Evolutionary conservation across 2,329 filamentous ascomycete species (phyloP).

Genomic region (Aspergillus awamori): DNA sequence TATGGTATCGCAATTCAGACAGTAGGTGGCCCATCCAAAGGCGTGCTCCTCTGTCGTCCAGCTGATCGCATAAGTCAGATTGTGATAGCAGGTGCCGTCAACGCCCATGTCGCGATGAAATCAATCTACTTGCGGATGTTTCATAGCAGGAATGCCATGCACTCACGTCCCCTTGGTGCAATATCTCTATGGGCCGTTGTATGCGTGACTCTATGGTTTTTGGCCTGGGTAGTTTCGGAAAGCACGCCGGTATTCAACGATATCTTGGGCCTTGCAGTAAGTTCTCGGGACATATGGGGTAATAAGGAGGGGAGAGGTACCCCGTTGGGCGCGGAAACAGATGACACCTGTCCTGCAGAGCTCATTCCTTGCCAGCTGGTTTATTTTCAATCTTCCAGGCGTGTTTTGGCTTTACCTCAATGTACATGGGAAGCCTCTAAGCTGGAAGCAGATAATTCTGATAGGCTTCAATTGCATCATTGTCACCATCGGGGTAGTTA

Average conservation of each 20-base stretch:
- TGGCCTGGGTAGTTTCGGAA: conserved; percentile 67
- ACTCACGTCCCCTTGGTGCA: conserved; percentile 48
- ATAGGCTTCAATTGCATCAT: not conserved
- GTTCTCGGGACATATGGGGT: not conserved
- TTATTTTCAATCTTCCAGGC: conserved; percentile 49
- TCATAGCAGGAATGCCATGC: conserved; percentile 56
- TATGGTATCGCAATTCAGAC: conserved; percentile 66
- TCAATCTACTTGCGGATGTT: conserved; percentile 67
- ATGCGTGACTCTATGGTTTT: conserved; percentile 56
- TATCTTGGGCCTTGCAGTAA: conserved; percentile 60
- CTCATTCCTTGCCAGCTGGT: conserved; percentile 57
- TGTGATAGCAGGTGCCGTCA: conserved; percentile 68
- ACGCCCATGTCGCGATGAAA: conserved; percentile 65
- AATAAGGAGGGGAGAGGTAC: no score
- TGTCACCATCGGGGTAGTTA: not conserved
- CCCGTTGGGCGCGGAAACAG: not conserved
- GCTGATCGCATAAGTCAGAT: conserved; percentile 43
- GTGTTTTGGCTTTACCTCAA: conserved; percentile 33
- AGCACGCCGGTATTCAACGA: conserved; percentile 69
- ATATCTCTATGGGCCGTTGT: conserved; percentile 61
- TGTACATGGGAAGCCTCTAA: not conserved
- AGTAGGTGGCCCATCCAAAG: conserved; percentile 4
- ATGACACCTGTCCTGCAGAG: not conserved
- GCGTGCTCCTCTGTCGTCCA: not conserved
- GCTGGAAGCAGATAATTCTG: not conserved